Evolutionary conservation across 2,329 filamentous ascomycete species (phyloP).

Genomic region (Alternaria ventricosa): DNA sequence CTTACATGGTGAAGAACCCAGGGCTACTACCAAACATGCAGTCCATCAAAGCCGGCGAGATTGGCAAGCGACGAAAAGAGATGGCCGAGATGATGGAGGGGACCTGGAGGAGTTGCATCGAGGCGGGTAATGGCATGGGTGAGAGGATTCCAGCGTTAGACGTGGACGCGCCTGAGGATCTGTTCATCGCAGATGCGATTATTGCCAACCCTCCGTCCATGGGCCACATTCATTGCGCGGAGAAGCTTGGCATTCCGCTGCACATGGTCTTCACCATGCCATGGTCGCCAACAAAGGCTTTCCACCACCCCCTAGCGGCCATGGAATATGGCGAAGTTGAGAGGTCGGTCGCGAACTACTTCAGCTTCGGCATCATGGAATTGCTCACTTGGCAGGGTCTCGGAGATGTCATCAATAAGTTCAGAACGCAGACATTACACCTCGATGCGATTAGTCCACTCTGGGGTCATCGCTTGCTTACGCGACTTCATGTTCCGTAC

Average conservation of each 20-base stretch:
- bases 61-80: slow-evolving; percentile 38
- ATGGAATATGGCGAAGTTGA: slow-evolving; percentile 49
- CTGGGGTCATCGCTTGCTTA: slow-evolving; percentile 49
- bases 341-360: slow-evolving; percentile 49
- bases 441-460: slow-evolving; percentile 49
- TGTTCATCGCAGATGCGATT: slow-evolving; percentile 74
- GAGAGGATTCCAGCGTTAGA: slow-evolving; percentile 13
- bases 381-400: slow-evolving; percentile 60
- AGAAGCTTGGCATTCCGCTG: slow-evolving; percentile 74
- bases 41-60: slow-evolving; percentile 39
- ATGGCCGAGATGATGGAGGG: slow-evolving; percentile 41
- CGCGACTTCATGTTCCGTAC: slow-evolving; percentile 51
- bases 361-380: slow-evolving; percentile 58
- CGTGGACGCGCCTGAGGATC: slow-evolving; percentile 39
- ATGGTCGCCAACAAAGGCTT: slow-evolving; percentile 55
- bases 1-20: slow-evolving; percentile 59
- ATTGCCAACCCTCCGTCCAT: slow-evolving; percentile 35
- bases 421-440: slow-evolving; percentile 48
- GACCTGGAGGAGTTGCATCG: slow-evolving; percentile 48
- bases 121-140: slow-evolving; percentile 44
- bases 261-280: slow-evolving; percentile 85
- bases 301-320: slow-evolving; percentile 61
- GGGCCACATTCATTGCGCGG: slow-evolving; percentile 67
- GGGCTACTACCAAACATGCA: slow-evolving; percentile 45
- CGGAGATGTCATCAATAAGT: slow-evolving; percentile 57